Conservation (phyloP, 75 land plant genomes). For the Pinus albicaulis region DNA sequence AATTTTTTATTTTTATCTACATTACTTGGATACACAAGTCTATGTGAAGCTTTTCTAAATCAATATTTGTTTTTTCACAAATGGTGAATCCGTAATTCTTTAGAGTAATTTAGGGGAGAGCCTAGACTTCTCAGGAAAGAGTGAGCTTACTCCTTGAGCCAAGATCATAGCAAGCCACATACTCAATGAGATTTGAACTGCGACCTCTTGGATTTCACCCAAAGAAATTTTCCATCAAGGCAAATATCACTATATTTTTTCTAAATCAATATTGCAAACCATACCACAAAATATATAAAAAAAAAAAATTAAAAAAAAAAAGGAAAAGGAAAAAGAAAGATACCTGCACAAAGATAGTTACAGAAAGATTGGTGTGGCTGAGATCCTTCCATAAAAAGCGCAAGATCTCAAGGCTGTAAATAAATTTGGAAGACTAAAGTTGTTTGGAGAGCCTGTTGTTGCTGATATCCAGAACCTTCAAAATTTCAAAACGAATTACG, state of each 20-base stretch:
- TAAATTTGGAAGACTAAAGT: constrained; percentile 49
- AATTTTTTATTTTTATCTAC: background rate
- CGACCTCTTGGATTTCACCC: too few relatives aligned
- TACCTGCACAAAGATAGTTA: constrained; percentile 12
- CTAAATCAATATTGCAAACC: background rate
- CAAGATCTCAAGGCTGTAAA: constrained; percentile 39
- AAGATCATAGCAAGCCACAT: too few relatives aligned
- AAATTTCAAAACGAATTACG: constrained; percentile 34
- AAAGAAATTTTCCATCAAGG: too few relatives aligned
- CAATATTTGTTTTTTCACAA: too few relatives aligned
- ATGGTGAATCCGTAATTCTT: too few relatives aligned
- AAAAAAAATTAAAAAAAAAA: too few relatives aligned
- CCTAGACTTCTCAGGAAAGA: too few relatives aligned
- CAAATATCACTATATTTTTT: too few relatives aligned
- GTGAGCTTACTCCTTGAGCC: too few relatives aligned
- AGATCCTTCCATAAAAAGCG: constrained; percentile 54
- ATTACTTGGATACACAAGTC: background rate
- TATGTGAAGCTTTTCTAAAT: background rate
- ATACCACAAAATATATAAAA: too few relatives aligned
- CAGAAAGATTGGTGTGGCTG: constrained; percentile 50
- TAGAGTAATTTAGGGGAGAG: too few relatives aligned
- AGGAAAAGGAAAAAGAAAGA: background rate
- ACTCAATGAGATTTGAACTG: too few relatives aligned
- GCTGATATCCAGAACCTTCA: constrained; percentile 77
- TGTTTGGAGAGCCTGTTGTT: constrained; percentile 51